Evolutionary conservation across 169 alveolate genomes (phyloP).

Genomic region (Eimeria maxima): DNA sequence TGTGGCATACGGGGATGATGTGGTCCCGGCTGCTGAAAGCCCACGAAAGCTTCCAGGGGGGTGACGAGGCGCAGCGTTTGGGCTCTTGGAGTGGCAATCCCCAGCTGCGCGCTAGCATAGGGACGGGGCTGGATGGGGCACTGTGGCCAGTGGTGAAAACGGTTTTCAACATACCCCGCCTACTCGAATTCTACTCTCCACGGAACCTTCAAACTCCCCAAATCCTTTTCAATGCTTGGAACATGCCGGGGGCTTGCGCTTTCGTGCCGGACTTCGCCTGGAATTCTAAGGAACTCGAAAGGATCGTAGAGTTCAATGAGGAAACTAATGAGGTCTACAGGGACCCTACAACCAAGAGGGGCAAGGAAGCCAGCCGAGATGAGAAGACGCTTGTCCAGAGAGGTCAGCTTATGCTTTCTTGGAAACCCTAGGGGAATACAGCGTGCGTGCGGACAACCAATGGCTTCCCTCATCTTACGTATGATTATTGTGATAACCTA

Average conservation of each 20-base stretch:
- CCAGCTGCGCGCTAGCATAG: constrained; percentile 63
- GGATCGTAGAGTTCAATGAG: constrained; percentile 35
- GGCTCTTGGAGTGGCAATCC: constrained; percentile 62
- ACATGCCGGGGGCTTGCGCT: constrained; percentile 57
- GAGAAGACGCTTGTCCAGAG: constrained; percentile 21
- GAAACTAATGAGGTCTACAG: constrained; percentile 22
- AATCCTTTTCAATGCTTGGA: constrained; percentile 57
- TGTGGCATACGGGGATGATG: constrained; percentile 71
- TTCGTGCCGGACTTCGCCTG: constrained; percentile 65
- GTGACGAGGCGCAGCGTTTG: constrained; percentile 67
- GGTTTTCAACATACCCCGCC: constrained; percentile 27
- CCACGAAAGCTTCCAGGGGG: constrained; percentile 61
- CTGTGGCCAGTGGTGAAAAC: constrained; percentile 66
- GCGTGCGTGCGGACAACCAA: background rate
- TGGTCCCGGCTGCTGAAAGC: constrained; percentile 56
- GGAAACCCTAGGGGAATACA: background rate
- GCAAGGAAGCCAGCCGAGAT: constrained; percentile 38
- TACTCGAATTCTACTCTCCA: constrained; percentile 62
- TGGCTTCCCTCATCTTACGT: background rate
- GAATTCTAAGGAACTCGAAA: background rate
- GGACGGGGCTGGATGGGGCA: constrained; percentile 54
- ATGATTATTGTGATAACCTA: background rate
- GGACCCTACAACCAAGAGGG: constrained; percentile 30
- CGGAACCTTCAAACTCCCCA: constrained; percentile 59
- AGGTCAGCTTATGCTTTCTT: background rate